Percentiles rank a stretch among this genome's conserved stretches.
Evolutionary conservation across 139 green algal genomes (phyloP).

Genomic region (Mesostigma viride): DNA sequence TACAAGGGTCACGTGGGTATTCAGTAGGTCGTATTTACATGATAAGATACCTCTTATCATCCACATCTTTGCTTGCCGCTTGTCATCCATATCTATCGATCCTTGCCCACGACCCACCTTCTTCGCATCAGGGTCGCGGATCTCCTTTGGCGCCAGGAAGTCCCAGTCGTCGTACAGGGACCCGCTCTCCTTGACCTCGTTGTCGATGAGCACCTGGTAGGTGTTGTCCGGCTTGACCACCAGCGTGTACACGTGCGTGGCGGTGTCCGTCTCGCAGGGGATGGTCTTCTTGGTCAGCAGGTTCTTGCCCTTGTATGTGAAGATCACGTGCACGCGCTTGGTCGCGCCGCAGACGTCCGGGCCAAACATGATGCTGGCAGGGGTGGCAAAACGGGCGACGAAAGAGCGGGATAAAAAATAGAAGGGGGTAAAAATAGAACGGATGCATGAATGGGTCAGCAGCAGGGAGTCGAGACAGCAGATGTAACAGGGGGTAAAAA

Average conservation of each 20-base stretch:
- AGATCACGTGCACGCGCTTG: slow-evolving; percentile 48
- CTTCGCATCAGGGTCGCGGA: slow-evolving; percentile 71
- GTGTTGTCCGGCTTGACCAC: slow-evolving; percentile 41
- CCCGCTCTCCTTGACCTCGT: slow-evolving; percentile 46
- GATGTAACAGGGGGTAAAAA: no score
- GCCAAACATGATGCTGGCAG: slow-evolving; percentile 96
- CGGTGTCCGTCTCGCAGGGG: slow-evolving; percentile 33
- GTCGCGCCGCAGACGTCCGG: slow-evolving; percentile 87
- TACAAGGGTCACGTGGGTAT: no score
- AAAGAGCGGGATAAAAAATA: no score
- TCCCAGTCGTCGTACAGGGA: slow-evolving; percentile 61
- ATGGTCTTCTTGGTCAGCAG: slow-evolving; percentile 46
- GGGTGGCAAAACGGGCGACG: no score
- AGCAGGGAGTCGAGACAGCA: no score
- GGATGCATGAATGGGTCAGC: no score
- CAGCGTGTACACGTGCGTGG: slow-evolving; percentile 47
- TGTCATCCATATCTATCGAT: no score
- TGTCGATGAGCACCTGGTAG: slow-evolving; percentile 66
- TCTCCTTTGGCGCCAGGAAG: slow-evolving; percentile 62
- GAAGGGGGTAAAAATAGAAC: no score
- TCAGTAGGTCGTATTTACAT: no score
- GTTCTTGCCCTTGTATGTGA: slow-evolving; percentile 63
- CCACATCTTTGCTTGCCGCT: no score
- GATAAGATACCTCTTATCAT: no score
- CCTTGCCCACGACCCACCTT: no score